Conservation (phyloP, 2,329 filamentous ascomycete species). For the Exophiala spinifera region DNA sequence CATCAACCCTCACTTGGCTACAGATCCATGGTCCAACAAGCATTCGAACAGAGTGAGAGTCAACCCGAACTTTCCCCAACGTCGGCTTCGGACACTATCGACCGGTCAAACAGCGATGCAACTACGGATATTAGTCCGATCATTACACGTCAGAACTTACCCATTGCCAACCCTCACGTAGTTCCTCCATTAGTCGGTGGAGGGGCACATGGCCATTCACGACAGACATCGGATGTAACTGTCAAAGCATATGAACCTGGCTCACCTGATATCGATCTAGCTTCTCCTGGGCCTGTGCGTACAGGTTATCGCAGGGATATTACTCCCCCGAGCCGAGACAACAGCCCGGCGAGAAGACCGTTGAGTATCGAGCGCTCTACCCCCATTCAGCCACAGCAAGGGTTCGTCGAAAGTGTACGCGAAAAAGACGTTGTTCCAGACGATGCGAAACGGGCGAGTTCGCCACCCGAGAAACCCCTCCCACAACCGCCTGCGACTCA, state of each 20-base stretch:
- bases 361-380: slow-evolving; percentile 46
- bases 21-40: slow-evolving; percentile 60
- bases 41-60: slow-evolving; percentile 60
- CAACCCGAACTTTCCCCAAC: slow-evolving; percentile 52
- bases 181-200: slow-evolving; percentile 41
- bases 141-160: slow-evolving; percentile 50
- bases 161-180: slow-evolving; percentile 50
- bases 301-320: slow-evolving; percentile 57
- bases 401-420: slow-evolving; percentile 34
- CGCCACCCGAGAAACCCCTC: slow-evolving; percentile 7
- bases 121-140: slow-evolving; percentile 65
- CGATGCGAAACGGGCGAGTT: background rate
- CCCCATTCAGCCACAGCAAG: slow-evolving; percentile 43
- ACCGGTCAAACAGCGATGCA: slow-evolving; percentile 60
- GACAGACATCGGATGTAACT: slow-evolving; percentile 33
- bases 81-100: slow-evolving; percentile 50
- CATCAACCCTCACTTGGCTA: slow-evolving; percentile 57
- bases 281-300: slow-evolving; percentile 43
- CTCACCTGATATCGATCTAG: slow-evolving; percentile 2
- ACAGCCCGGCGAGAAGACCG: slow-evolving; percentile 61
- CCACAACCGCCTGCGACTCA: slow-evolving; percentile 33
- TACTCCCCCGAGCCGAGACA: slow-evolving; percentile 56
- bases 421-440: background rate
- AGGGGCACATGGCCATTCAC: slow-evolving; percentile 18
- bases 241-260: slow-evolving; percentile 8